These are phyloP conservation scores for Penicillium soppii DNA, from an alignment of 495 filamentous ascomycete species.

Conservation along the genomic window DNA sequence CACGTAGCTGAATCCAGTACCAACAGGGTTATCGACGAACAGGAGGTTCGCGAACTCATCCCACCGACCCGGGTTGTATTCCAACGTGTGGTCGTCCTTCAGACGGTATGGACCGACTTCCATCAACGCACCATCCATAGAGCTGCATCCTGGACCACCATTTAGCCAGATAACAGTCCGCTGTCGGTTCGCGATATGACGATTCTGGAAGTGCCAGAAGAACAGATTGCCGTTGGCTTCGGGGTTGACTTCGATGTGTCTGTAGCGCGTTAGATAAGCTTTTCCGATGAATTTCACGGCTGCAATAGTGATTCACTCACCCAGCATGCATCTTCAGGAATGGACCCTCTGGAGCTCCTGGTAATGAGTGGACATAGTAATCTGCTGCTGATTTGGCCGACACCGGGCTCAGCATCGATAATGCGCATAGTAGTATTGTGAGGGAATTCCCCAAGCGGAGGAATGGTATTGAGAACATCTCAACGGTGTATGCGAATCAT, in stretches of 20 bases:
- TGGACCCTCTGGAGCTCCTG: constrained; percentile 79
- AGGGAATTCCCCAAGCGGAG: too few relatives aligned
- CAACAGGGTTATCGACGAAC: constrained; percentile 96
- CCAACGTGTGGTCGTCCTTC: constrained; percentile 69
- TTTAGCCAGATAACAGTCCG: constrained; percentile 97
- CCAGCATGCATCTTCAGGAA: constrained; percentile 96
- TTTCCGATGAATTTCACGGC: neutral
- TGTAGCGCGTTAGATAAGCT: constrained; percentile 38
- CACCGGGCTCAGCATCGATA: constrained; percentile 26
- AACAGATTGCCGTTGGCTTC: constrained; percentile 89
- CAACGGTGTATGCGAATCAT: constrained; percentile 1
- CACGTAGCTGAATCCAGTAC: constrained; percentile 94
- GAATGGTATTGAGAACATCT: constrained; percentile 23
- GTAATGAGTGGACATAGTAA: constrained; percentile 83
- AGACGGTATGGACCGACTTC: constrained; percentile 93
- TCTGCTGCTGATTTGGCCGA: constrained; percentile 69
- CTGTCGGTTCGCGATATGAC: constrained; percentile 88
- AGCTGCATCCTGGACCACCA: constrained; percentile 93
- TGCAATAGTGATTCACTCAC: constrained; percentile 49
- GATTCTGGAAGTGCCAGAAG: constrained; percentile 97
- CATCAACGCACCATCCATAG: constrained; percentile 96
- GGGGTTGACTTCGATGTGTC: constrained; percentile 85
- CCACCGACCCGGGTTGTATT: constrained; percentile 90
- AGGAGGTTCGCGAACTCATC: constrained; percentile 95
- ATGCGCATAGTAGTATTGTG: constrained; percentile 25